Conservation (phyloP, 306 rosid species). For the Gillenia trifoliata region DNA sequence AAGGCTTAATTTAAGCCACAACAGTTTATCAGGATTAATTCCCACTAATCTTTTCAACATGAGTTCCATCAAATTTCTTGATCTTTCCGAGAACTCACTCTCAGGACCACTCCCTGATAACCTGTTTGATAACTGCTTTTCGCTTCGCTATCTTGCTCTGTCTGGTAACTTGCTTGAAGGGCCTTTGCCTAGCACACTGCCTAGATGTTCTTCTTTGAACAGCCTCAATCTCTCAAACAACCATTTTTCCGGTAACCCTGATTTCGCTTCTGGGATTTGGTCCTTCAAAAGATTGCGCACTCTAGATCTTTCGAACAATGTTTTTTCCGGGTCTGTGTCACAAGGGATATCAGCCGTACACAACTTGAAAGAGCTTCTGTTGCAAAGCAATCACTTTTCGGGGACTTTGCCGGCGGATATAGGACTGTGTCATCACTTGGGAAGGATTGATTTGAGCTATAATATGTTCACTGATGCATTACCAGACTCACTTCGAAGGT, state of each 20-base stretch:
- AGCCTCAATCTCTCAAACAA: conserved; percentile 58
- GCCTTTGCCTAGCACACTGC: conserved; percentile 46
- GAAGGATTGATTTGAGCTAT: conserved; percentile 48
- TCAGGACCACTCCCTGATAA: conserved; percentile 50
- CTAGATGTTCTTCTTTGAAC: conserved; percentile 54
- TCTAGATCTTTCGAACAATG: conserved; percentile 75
- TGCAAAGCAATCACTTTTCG: conserved; percentile 60
- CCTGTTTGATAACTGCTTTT: conserved; percentile 37
- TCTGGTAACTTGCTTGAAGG: conserved; percentile 66
- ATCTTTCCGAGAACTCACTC: conserved; percentile 65
- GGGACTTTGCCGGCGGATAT: conserved; percentile 64
- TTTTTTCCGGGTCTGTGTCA: conserved; percentile 50
- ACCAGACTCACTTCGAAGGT: conserved; percentile 44
- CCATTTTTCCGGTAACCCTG: conserved; percentile 48
- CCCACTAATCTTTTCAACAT: conserved; percentile 46
- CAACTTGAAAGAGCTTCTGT: conserved; percentile 53
- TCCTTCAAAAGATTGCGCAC: conserved; percentile 53
- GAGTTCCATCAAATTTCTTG: conserved; percentile 53
- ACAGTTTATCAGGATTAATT: conserved; percentile 49
- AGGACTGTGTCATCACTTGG: conserved; percentile 66
- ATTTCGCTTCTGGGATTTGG: conserved; percentile 53
- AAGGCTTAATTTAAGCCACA: conserved; percentile 61
- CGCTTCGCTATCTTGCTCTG: conserved; percentile 56
- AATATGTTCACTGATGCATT: conserved; percentile 52
- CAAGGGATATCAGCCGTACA: conserved; percentile 62